These are phyloP conservation scores for Cudoniella acicularis DNA, from an alignment of 495 filamentous ascomycete species.

Conservation along the genomic window DNA sequence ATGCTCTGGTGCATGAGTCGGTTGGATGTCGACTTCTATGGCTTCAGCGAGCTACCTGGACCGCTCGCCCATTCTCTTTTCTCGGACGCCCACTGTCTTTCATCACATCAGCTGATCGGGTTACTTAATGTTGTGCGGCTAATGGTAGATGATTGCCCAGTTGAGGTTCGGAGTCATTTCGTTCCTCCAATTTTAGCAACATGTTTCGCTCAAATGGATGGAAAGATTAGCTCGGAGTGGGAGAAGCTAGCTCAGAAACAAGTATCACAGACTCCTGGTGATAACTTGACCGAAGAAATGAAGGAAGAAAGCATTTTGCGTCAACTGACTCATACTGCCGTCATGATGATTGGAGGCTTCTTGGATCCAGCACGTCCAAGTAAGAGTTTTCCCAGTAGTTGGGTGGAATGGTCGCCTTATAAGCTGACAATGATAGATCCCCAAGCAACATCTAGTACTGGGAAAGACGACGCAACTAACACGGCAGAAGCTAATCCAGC, in stretches of 20 bases:
- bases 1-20: conserved; percentile 91
- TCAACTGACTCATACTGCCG: conserved; percentile 87
- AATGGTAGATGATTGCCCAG: conserved; percentile 87
- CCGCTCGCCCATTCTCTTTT: conserved; percentile 84
- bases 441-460: neutral
- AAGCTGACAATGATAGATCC: conserved; percentile 18
- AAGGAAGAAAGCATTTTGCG: conserved; percentile 93
- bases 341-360: conserved; percentile 83
- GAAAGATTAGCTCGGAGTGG: conserved; percentile 86
- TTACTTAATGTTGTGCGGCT: conserved; percentile 81
- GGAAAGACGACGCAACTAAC: conserved; percentile 24
- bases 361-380: conserved; percentile 58
- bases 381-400: conserved; percentile 1
- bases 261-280: conserved; percentile 54
- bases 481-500: conserved; percentile 11
- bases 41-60: conserved; percentile 75
- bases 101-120: conserved; percentile 88
- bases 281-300: conserved; percentile 88
- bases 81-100: conserved; percentile 75
- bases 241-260: conserved; percentile 57
- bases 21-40: conserved; percentile 84
- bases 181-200: conserved; percentile 79
- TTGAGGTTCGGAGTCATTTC: conserved; percentile 71
- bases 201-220: conserved; percentile 81
- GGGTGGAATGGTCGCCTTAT: neutral